Evolutionary conservation across 192 early-diverging fungal genomes (phyloP), one percentile per base, ranked within the genome.

Genomic region (Backusella morwellensis): DNA sequence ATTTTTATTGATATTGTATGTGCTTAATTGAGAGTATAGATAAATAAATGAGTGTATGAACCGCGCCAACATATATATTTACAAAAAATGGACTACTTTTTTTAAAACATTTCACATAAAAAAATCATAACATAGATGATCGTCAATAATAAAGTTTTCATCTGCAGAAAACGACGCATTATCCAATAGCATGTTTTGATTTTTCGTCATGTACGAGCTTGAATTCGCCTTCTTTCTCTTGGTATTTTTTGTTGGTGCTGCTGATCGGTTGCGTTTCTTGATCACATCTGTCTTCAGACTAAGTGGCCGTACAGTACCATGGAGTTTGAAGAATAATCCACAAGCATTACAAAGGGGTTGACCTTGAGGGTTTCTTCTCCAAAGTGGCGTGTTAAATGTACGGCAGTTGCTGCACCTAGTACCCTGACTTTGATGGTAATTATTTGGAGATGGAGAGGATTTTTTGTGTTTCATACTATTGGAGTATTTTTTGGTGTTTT

Each of bases 341-440:
- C 97, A 98, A 0, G 96, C 96, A 73, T 98, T 98, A 81, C 97
- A 98, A 9, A 98, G 89, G 15, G 94, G 88, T 66, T 91, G 90
- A 21, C 96, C 97, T 35, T 89, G 83, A n/a, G 89, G 85, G 81
- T 95, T 89, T 23, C 95, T 84, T 7, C 97, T 88, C 97, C 97
- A 98, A 41, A 98, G 83, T 1, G 95, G 91, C 32, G 97, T 98
- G 34, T 89, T 91, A 12, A 86, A 92, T 5, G 94, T 96, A 26
- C 76, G 56, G 84, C 97, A 98, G 86, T 98, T 97, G 38, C 79
- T 85, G 81, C 96, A 97, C 36, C 83, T 73, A 0, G 78, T 79
- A 21, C 35, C 38, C 35, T 50, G 41, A 63, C 12, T 63, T 63
- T 68, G 15, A 35, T 68, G 67, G 21, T 68, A 70, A 41, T 70